These are phyloP conservation scores for Mycena vulgaris DNA, from an alignment of 768 basidiomycete species.

Conservation along the genomic window DNA sequence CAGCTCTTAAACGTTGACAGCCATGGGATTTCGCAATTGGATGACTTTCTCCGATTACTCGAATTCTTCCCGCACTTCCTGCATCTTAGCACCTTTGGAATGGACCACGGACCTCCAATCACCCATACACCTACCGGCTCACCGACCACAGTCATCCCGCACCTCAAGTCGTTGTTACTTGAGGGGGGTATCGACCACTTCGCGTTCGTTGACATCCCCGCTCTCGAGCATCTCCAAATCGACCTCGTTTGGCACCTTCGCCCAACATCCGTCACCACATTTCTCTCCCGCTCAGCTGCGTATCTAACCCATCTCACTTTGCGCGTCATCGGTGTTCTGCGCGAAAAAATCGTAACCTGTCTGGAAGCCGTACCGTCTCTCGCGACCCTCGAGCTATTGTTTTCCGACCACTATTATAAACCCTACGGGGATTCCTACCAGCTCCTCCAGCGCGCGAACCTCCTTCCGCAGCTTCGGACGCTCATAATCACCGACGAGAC, in stretches of 20 bases:
- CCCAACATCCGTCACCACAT: not conserved
- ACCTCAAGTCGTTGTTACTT: too few species aligned
- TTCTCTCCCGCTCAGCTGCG: not conserved
- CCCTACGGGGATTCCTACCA: not conserved
- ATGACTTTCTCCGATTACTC: too few species aligned
- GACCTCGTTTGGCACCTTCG: fast-evolving
- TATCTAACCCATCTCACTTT: not conserved
- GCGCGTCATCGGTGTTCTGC: not conserved
- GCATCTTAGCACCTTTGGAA: too few species aligned
- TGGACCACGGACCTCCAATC: too few species aligned
- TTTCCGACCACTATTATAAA: not conserved
- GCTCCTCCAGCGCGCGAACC: not conserved
- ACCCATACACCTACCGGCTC: too few species aligned
- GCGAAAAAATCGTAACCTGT: not conserved
- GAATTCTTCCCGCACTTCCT: too few species aligned
- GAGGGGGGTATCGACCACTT: not conserved
- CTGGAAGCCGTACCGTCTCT: not conserved
- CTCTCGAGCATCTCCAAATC: not conserved
- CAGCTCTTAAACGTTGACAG: too few species aligned
- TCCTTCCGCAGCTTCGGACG: not conserved
- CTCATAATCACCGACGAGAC: not conserved
- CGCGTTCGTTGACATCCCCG: not conserved
- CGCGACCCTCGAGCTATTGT: not conserved
- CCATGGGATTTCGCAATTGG: too few species aligned
- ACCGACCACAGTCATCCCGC: too few species aligned